Conservation (phyloP, 345 rosid genomes). For the Erucastrum elatum region DNA sequence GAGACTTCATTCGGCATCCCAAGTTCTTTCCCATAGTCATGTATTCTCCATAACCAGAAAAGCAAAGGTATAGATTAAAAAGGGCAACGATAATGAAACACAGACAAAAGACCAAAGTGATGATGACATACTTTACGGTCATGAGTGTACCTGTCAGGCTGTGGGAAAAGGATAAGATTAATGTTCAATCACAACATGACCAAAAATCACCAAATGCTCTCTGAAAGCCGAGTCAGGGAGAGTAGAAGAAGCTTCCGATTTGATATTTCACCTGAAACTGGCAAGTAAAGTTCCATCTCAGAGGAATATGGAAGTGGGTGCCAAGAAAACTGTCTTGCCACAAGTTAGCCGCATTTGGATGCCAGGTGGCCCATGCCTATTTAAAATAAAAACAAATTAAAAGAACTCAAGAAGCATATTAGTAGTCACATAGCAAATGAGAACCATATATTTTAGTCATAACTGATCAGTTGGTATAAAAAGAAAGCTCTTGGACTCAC, state of each 20-base stretch:
- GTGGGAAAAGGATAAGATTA: no score
- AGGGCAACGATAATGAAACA: not conserved
- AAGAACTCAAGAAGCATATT: not conserved
- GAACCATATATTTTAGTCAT: no score
- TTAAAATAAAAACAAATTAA: no score
- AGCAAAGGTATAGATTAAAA: not conserved
- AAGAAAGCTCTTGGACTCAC: not conserved
- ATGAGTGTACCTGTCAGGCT: not conserved
- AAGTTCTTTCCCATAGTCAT: not conserved
- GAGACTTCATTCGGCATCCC: not conserved
- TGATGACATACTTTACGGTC: not conserved
- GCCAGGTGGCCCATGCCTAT: not conserved
- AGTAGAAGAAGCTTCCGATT: not conserved
- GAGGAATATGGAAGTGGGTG: not conserved
- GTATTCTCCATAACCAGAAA: not conserved
- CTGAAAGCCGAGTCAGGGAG: not conserved
- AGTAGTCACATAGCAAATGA: not conserved
- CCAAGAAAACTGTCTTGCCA: not conserved
- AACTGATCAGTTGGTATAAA: no score
- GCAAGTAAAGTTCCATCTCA: not conserved
- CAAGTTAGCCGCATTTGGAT: not conserved
- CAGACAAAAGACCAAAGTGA: not conserved
- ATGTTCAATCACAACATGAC: not conserved
- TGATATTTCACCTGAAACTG: not conserved
- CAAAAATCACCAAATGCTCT: not conserved